Percentiles rank a stretch among this genome's conserved stretches.
Evolutionary conservation across 2,329 filamentous ascomycete genomes (phyloP).

Genomic region (Colletotrichum salicis): DNA sequence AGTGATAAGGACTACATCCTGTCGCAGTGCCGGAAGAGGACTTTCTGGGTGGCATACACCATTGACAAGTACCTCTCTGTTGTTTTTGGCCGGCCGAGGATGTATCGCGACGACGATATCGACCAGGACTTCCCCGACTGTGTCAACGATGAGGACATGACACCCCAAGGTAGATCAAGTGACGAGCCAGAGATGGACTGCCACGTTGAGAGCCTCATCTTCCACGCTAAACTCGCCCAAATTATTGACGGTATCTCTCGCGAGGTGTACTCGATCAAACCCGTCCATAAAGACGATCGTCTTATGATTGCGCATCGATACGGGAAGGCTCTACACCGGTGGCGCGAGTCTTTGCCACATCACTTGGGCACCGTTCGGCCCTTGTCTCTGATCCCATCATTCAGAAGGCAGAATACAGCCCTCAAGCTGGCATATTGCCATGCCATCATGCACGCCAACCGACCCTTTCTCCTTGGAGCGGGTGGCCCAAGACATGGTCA

Average conservation of each 20-base stretch:
- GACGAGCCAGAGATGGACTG: constrained; percentile 52
- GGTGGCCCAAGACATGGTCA: constrained; percentile 49
- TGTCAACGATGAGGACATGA: constrained; percentile 68
- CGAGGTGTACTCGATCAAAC: constrained; percentile 52
- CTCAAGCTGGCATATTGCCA: constrained; percentile 65
- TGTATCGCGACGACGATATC: constrained; percentile 72
- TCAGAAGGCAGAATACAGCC: constrained; percentile 61
- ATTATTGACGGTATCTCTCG: constrained; percentile 53
- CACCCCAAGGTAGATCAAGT: constrained; percentile 46
- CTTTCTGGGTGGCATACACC: constrained; percentile 72
- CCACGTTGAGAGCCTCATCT: constrained; percentile 59
- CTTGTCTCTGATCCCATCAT: constrained; percentile 56
- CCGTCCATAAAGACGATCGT: constrained; percentile 47
- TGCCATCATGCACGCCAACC: constrained; percentile 65
- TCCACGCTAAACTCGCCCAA: constrained; percentile 54
- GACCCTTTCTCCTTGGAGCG: constrained; percentile 60
- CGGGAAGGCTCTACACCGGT: constrained; percentile 50
- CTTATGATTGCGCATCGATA: constrained; percentile 51
- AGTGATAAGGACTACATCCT: constrained; percentile 53
- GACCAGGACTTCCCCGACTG: constrained; percentile 68
- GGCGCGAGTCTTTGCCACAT: constrained; percentile 53
- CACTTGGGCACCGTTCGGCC: constrained; percentile 56
- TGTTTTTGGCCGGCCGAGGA: constrained; percentile 69
- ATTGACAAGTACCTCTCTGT: constrained; percentile 72
- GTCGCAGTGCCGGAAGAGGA: constrained; percentile 64